Evolutionary conservation across 352 stramenopile genomes (phyloP), one percentile per base, ranked within the genome.

Genomic region (Pythium grandisporangium): DNA sequence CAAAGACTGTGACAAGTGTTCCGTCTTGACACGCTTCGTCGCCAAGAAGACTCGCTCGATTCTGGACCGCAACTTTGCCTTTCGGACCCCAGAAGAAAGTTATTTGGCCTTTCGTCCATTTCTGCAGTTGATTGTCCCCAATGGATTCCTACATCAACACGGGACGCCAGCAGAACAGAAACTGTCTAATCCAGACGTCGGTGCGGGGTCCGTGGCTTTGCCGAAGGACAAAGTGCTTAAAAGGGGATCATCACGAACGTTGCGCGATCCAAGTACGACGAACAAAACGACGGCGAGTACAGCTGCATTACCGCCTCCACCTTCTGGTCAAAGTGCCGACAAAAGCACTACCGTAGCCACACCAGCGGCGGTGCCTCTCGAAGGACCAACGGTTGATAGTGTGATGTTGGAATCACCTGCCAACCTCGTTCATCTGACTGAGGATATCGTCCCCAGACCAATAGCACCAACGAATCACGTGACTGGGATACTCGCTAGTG

Each of bases 61-160:
- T 2, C 42, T 77, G 3, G 52, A 68, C 17, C 17, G 50, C 2
- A 56, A 45, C 10, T 60, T 67, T 20, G 41, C 53, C 12, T 35
- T 73, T 4, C 52, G 61, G 14, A 42, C 57, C 34, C 20, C 46
- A 0, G 55, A 70, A 8, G 60, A 69, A 14, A 57, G 55, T 0
- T 75, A 65, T 34, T 42, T 30, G 7, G 45, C 56, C 0, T 81
- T 81, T 37, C 55, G 56, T 4, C 43, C 63, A 4, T 47, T 84
- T 1, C 36, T 84, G 3, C 68, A 79, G 42, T 58, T 84, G 8
- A 47, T 84, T 20, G 58, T 80, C 13, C 55, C 70, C 1, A 84
- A 84, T 13, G 70, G 70, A 0, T 55, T 69, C 25, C 33, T 74
- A 14, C 45, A 61, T 19, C 36, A 55, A 6, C 46, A 55, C 22